Evolutionary conservation across 352 stramenopile species (phyloP), one percentile per base, ranked within the genome.

Genomic region (Phytophthora ohioensis): DNA sequence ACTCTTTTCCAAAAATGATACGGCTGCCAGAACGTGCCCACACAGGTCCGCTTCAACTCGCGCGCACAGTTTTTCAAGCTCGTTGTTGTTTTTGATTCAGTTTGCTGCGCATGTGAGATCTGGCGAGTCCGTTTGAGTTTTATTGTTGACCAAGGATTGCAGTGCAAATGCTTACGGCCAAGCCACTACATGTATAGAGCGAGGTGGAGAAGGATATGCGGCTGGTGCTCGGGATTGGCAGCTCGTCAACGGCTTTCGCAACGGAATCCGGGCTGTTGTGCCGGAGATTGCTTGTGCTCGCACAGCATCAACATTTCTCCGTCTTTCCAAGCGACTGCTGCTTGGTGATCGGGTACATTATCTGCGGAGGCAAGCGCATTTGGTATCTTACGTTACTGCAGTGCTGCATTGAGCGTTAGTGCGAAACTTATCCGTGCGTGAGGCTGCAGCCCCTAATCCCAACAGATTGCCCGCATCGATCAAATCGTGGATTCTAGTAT

Each of bases 1-100:
- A 60, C 65, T 65, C 55, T 59, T 57, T 71, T 55, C 49, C 38
- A 36, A 30, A 53, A 68, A 68, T 64, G 61, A 67, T 70, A 47
- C 62, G 42, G 34, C 46, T 56, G 61, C 47, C 54, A 61, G 54
- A 74, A 74, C 41, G 46, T 62, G 59, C 52, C 17, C 4, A 11
- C 15, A 57, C 36, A 42, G 35, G 12, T 2, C 9, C 8, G 34
- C 42, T 35, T 63, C 39, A 56, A 42, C n/a, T 65, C 45, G 13
- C 45, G 5, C 21, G 6, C 13, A 17, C 7, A n/a, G 4, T 6
- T 46, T 46, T 46, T 27, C 9, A 3, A 5, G 8, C 8, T 17
- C n/a, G 12, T 11, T 45, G 13, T 5, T 12, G 5, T n/a, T 27
- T 46, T 21, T 43, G 5, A 13, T 13, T 43, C 10, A 10, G 7